Evolutionary conservation across 495 filamentous ascomycete species (phyloP).

Genomic region (Cryomyces minteri): DNA sequence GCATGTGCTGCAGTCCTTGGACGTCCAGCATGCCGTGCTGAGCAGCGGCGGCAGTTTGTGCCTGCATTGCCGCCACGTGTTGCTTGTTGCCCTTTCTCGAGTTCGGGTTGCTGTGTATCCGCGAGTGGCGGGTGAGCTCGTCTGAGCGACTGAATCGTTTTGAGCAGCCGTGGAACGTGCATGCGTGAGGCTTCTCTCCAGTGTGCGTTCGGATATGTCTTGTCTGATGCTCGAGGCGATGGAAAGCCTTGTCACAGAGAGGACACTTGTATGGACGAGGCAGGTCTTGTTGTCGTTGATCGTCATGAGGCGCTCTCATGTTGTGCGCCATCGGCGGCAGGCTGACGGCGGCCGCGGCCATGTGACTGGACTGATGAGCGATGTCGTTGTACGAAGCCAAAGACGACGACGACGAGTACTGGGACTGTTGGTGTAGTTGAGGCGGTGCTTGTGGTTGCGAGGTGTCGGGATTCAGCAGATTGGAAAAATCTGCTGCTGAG

Average conservation of each 20-base stretch:
- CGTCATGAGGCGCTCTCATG: conserved; percentile 29
- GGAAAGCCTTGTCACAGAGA: conserved; percentile 96
- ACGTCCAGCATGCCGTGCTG: conserved; percentile 26
- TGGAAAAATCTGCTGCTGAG: conserved; percentile 58
- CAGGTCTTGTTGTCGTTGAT: conserved; percentile 47
- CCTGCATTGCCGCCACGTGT: conserved; percentile 21
- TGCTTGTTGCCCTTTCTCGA: conserved; percentile 86
- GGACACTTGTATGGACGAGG: conserved; percentile 97
- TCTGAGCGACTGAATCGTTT: conserved; percentile 96
- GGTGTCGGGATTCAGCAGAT: conserved; percentile 45
- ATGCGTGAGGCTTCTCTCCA: conserved; percentile 94
- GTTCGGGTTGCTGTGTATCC: conserved; percentile 98
- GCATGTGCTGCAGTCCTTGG: conserved; percentile 41
- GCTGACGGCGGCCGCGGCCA: conserved; percentile 46
- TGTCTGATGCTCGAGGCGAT: conserved; percentile 95
- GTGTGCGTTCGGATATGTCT: conserved; percentile 96
- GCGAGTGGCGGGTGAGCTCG: conserved; percentile 88
- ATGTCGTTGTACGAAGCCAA: conserved; percentile 11
- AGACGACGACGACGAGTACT: conserved; percentile 2
- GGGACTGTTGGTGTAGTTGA: conserved; percentile 16
- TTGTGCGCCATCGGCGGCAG: conserved; percentile 50
- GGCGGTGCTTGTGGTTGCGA: no score
- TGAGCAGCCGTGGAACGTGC: conserved; percentile 84
- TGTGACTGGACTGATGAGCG: conserved; percentile 17
- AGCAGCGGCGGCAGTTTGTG: conserved; percentile 33